A percentile compares a stretch with the other conserved stretches of the same genome.
Evolutionary conservation across 1,139 yeast genomes (phyloP).

Genomic region (Magnusiomyces suaveolens): DNA sequence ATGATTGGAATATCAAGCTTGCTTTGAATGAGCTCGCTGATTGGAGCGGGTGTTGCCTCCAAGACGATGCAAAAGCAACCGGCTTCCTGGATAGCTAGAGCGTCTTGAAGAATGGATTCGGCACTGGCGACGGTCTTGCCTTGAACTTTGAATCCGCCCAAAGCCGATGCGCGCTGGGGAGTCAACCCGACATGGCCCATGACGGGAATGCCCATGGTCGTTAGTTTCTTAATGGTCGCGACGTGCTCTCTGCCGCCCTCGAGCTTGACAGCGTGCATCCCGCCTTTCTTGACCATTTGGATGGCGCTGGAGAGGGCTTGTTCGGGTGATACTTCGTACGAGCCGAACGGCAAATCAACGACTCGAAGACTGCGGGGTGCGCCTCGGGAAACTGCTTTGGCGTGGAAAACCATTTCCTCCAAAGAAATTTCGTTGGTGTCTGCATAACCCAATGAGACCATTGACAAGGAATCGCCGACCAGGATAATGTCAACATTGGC

Average conservation of each 20-base stretch:
- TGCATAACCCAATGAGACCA: constrained; percentile 78
- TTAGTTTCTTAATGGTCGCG: constrained; percentile 42
- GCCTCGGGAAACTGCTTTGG: constrained; percentile 68
- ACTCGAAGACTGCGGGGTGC: constrained; percentile 54
- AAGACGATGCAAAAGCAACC: constrained; percentile 72
- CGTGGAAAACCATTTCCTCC: constrained; percentile 72
- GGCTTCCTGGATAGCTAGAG: constrained; percentile 56
- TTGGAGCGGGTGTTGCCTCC: constrained; percentile 75
- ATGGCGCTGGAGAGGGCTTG: constrained; percentile 62
- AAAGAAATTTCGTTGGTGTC: constrained; percentile 67
- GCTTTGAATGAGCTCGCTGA: constrained; percentile 59
- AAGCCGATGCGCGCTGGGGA: constrained; percentile 71
- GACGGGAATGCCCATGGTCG: constrained; percentile 72
- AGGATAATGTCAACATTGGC: constrained; percentile 63
- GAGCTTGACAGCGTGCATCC: constrained; percentile 72
- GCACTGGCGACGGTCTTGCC: constrained; percentile 56
- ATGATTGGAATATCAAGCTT: constrained; percentile 65
- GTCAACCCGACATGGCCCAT: constrained; percentile 89
- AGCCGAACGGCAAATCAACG: constrained; percentile 89
- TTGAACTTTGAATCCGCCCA: constrained; percentile 86
- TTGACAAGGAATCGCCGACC: constrained; percentile 88
- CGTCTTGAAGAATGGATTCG: constrained; percentile 52
- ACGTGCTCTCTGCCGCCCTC: constrained; percentile 67
- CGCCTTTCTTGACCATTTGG: constrained; percentile 49
- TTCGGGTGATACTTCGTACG: constrained; percentile 55